Evolutionary conservation across 108 stramenopile species (phyloP).

Genomic region (Nannochloropsis salina): DNA sequence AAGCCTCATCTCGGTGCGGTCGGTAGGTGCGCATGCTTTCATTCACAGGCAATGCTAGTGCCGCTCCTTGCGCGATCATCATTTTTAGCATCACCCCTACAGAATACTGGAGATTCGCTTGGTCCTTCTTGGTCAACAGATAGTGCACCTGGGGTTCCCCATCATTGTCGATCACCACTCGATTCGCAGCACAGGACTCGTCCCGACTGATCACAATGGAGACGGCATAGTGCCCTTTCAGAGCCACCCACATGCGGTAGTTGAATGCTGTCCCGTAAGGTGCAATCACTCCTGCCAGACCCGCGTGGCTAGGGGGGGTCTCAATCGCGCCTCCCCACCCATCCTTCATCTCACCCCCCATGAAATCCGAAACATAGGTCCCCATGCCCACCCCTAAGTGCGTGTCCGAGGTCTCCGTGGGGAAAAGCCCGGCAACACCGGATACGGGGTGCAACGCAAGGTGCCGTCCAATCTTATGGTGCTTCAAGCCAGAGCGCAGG

Average conservation of each 20-base stretch:
- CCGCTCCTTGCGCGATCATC: constrained; percentile 32
- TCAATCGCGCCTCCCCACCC: constrained; percentile 58
- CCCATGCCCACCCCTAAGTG: constrained; percentile 47
- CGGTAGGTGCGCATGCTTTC: not conserved
- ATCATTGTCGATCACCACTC: constrained; percentile 30
- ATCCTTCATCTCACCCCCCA: constrained; percentile 27
- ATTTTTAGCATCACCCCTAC: constrained; percentile 25
- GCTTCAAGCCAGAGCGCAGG: constrained; percentile 52
- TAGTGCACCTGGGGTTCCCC: constrained; percentile 36
- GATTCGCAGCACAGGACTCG: constrained; percentile 41
- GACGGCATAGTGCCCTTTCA: constrained; percentile 26
- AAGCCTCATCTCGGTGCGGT: not conserved
- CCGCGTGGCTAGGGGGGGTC: constrained; percentile 58
- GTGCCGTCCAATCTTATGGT: constrained; percentile 56
- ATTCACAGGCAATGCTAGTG: constrained; percentile 32
- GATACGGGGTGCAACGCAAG: constrained; percentile 57
- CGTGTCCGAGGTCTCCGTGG: constrained; percentile 1
- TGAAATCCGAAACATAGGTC: constrained; percentile 43
- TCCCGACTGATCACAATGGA: constrained; percentile 52
- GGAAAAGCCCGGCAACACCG: constrained; percentile 45
- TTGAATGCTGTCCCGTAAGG: constrained; percentile 50
- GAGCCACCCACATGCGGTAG: constrained; percentile 35
- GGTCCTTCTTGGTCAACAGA: constrained; percentile 25
- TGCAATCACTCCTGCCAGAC: constrained; percentile 40
- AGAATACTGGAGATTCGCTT: not conserved